Conservation (phyloP, 2,329 filamentous ascomycete genomes). For the Penicillium sp. region DNA sequence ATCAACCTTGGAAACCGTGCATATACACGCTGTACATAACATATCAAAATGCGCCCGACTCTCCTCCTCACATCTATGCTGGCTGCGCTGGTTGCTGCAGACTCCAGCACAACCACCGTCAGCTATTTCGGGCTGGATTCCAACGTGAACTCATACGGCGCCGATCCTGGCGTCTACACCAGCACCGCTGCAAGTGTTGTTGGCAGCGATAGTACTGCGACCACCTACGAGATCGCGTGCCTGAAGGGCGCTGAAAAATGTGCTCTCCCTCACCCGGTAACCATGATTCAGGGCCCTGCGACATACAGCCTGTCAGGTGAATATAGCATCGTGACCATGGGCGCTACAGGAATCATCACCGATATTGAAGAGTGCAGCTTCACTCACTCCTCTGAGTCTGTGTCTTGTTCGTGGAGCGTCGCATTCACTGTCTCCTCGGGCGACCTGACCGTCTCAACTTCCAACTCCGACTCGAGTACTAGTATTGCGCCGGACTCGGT, state of each 20-base stretch:
- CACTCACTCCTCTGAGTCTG: conserved; percentile 13
- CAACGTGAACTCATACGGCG: neutral
- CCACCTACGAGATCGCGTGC: conserved; percentile 10
- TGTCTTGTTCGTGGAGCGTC: conserved; percentile 1
- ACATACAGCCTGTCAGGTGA: conserved; percentile 5
- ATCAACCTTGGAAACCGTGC: neutral
- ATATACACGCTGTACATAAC: neutral
- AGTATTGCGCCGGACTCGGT: neutral
- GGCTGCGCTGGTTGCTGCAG: conserved; percentile 1
- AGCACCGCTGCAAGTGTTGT: conserved; percentile 4
- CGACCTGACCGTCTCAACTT: neutral
- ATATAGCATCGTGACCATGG: neutral
- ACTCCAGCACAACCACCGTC: conserved; percentile 8
- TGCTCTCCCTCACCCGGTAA: conserved; percentile 3
- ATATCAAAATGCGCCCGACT: conserved; percentile 6
- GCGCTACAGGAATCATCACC: neutral
- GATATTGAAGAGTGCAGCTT: conserved; percentile 4
- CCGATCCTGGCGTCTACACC: neutral
- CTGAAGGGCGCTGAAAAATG: neutral
- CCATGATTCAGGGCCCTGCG: conserved; percentile 9
- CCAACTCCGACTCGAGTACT: neutral
- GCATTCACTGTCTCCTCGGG: neutral
- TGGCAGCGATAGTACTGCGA: conserved; percentile 7
- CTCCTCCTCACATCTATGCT: conserved; percentile 4
- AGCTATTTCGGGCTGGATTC: conserved; percentile 4